phyloP scores from a whole-genome alignment of 1,139 yeast genomes.

The Debaryomycetaceae sp. region DNA sequence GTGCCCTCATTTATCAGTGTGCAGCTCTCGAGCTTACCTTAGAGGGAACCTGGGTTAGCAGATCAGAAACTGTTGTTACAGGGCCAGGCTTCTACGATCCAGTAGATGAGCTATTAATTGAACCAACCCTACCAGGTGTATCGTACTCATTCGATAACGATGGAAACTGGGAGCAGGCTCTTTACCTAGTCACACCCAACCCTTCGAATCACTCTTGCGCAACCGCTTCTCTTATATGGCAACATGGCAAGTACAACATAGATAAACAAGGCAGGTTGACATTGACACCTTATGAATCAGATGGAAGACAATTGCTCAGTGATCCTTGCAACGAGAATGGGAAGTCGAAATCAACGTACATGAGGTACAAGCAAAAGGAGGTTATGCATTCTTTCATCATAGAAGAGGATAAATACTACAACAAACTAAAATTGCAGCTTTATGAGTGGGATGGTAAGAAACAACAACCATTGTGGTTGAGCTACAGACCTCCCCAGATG shows the following conservation, averaged over 20 bases:
- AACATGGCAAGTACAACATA: constrained; percentile 24
- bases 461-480: constrained; percentile 30
- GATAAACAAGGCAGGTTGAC: constrained; percentile 16
- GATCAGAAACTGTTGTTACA: constrained; percentile 24
- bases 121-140: constrained; percentile 31
- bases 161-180: constrained; percentile 29
- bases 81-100: constrained; percentile 30
- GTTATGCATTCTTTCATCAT: constrained; percentile 18
- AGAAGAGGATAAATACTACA: constrained; percentile 18
- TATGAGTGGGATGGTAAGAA: constrained; percentile 26
- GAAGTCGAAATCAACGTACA: constrained; percentile 13
- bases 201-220: constrained; percentile 25
- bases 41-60: constrained; percentile 30
- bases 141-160: constrained; percentile 26
- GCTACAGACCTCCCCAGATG: constrained; percentile 27
- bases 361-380: constrained; percentile 21
- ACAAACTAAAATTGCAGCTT: constrained; percentile 20
- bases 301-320: constrained; percentile 28
- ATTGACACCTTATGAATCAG: constrained; percentile 23
- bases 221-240: constrained; percentile 26
- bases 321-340: constrained; percentile 25
- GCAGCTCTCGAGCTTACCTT: constrained; percentile 2
- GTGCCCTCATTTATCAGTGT: background rate
- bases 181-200: constrained; percentile 23
- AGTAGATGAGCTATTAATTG: constrained; percentile 24